Base-by-base conservation (phyloP, 495 filamentous ascomycete genomes). In the Trichoderma gamsii region DNA sequence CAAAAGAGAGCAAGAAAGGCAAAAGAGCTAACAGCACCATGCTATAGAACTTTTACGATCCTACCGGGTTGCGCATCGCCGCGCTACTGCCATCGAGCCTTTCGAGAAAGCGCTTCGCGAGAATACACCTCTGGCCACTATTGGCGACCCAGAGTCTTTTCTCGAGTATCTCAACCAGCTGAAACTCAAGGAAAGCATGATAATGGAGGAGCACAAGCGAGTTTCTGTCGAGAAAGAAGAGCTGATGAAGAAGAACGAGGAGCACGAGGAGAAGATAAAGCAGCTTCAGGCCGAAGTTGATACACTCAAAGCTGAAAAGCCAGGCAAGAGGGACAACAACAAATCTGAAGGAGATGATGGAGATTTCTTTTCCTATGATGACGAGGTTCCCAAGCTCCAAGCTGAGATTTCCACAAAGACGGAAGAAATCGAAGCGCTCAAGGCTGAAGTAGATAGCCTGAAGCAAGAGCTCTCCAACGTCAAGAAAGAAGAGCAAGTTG, bases 161-260 rank as follows among this genome's bases (percentile, higher is more conserved):
- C 87, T 94, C 4, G 95, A 98, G 78, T 99, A 98, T 74, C 83
- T 99, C n/a, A 95, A 89, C 70, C 92, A 96, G 76, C 79, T 97
- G 49, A 91, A 89, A 66, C 78, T 92, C 32, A 93, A 93, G 70
- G 87, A 88, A 12, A 92, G 97, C 70, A 92, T 99, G 88, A 86
- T 95, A 2, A 84, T 92, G 83, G 90, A 96, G 21, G 95, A 99
- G 75, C 80, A 97, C n/a, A 97, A 92, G 79, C 85, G 92, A 0
- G 87, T 97, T 0, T 88, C 92, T 0, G 84, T 81, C 29, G 96
- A 97, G 71, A 87, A 89, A 41, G 93, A 98, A 74, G 84, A 85
- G 11, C 86, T 87, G 71, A 96, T 92, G 72, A 88, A 87, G 71
- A 93, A 90, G 72, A 77, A 88, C 11, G 87, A 89, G 12, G 87